Conservation (phyloP, 495 filamentous ascomycete genomes). For the Neurospora sp. region DNA sequence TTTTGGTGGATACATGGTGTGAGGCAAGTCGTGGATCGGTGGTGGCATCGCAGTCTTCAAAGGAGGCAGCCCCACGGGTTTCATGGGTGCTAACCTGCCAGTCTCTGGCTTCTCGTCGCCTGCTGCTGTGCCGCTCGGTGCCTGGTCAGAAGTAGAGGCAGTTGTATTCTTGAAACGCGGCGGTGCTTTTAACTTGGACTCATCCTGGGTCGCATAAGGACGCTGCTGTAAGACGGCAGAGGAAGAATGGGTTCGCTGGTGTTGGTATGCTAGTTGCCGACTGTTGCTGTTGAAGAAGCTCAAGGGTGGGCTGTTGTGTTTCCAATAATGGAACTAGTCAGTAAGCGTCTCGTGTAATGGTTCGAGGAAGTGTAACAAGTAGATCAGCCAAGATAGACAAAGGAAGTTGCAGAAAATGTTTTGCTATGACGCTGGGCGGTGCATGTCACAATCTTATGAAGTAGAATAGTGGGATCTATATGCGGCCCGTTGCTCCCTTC, state of each 20-base stretch:
- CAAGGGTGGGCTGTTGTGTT: constrained; percentile 9
- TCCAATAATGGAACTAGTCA: background rate
- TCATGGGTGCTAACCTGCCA: background rate
- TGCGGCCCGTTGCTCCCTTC: background rate
- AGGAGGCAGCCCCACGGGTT: background rate
- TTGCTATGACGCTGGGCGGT: background rate
- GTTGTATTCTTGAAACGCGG: constrained; percentile 5
- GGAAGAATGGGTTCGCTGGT: constrained; percentile 10
- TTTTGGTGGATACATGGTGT: constrained; percentile 16
- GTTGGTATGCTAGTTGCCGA: background rate
- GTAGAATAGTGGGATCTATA: background rate
- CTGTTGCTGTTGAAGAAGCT: constrained; percentile 9
- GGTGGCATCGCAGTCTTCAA: background rate
- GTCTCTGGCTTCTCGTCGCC: background rate
- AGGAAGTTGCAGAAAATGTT: background rate
- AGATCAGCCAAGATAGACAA: background rate
- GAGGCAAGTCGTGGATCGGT: constrained; percentile 4
- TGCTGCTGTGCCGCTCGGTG: background rate
- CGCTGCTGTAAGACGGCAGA: constrained; percentile 6
- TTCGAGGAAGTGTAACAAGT: background rate
- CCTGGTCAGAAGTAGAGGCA: constrained; percentile 1
- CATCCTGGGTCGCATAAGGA: constrained; percentile 2
- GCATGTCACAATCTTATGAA: background rate
- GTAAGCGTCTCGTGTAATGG: background rate
- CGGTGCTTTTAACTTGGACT: constrained; percentile 8